Evolutionary conservation across 2,329 filamentous ascomycete species (phyloP), one percentile per base, ranked within the genome.

Genomic region (Herpotrichia juniperi): DNA sequence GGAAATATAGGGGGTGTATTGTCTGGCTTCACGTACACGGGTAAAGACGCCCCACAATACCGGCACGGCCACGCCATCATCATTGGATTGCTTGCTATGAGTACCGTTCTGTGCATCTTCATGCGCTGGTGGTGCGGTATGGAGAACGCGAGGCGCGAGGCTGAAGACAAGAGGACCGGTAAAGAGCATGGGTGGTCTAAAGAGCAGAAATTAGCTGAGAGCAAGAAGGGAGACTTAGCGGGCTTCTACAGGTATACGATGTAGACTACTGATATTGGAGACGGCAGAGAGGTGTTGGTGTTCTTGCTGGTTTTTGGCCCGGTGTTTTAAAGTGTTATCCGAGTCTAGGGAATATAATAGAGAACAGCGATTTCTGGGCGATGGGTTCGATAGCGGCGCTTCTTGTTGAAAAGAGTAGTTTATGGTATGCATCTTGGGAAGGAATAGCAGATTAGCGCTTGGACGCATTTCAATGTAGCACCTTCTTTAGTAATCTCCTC

Each of bases 91-190:
- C 54, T 63, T 17, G 57, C 63, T 53, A 79, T 83, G 76, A 77
- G 78, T 39, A 72, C 77, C 46, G 21, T 75, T 32, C 72, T 85
- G 16, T 79, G 75, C 50, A 65, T 76, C 42, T 69, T 78, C 59
- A 85, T 86, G 83, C 81, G 79, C n/a, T 59, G 77, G 42, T 85
- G 84, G 66, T 76, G 83, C 16, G 75, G 78, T 39, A 71, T 73
- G 42, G 83, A 85, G 75, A 85, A 85, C 57, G 68, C 72, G 10
- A 76, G 81, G 44, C 75, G 83, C 19, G 80, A 84, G 21, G 53
- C 57, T 16, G 66, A 71, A 50, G 74, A 80, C 69, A 77, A 80
- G 68, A 72, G 74, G n/a, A 74, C 17, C 12, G 55, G 53, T 1
- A 44, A 42, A 19, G 40, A 19, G 19, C 28, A 19, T n/a, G 52